Evolutionary conservation across 2,329 filamentous ascomycete species (phyloP).

Genomic region (Aspergillus sp.): DNA sequence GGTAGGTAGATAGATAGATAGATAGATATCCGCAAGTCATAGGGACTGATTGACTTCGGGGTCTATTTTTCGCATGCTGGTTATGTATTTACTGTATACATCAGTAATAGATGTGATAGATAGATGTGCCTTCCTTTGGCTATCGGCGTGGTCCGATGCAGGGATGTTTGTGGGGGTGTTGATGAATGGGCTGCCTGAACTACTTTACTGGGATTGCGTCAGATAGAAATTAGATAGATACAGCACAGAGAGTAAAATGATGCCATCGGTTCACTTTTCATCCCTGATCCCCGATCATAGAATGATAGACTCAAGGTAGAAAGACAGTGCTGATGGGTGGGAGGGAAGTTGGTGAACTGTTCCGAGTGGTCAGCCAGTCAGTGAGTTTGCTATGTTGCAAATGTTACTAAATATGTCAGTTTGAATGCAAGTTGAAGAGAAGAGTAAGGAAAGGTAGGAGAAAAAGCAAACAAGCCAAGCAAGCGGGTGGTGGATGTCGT

Average conservation of each 20-base stretch:
- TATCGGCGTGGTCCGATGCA: background rate
- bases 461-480: constrained; percentile 3
- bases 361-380: too few species aligned
- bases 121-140: background rate
- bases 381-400: too few species aligned
- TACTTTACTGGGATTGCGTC: too few species aligned
- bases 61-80: background rate
- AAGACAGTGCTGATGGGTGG: too few species aligned
- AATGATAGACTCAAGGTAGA: background rate
- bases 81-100: background rate
- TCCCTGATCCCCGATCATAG: background rate
- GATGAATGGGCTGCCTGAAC: too few species aligned
- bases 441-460: background rate
- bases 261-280: background rate
- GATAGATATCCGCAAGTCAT: background rate
- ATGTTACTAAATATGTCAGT: too few species aligned
- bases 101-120: too few species aligned
- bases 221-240: background rate
- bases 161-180: background rate
- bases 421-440: background rate
- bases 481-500: background rate
- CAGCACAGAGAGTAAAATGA: background rate
- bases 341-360: too few species aligned
- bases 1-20: too few species aligned
- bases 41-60: constrained; percentile 8